Evolutionary conservation across 2,329 filamentous ascomycete genomes (phyloP).

Genomic region (Pezicula radicicola): DNA sequence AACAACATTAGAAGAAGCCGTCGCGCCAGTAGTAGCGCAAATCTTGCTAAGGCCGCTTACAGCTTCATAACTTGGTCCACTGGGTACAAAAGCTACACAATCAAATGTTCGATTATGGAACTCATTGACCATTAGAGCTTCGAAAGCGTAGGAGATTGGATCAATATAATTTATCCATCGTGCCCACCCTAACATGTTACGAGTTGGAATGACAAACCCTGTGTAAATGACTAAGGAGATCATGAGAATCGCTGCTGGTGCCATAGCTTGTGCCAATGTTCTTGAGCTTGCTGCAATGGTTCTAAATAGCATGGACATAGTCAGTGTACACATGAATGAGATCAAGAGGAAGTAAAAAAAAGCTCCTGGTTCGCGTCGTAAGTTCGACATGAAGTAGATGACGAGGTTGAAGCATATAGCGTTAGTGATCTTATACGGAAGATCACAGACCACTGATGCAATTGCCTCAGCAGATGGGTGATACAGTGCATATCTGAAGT

Average conservation of each 20-base stretch:
- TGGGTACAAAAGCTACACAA: not conserved
- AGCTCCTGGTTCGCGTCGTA: slow-evolving; percentile 67
- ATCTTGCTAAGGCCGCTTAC: not conserved
- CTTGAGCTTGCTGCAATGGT: slow-evolving; percentile 67
- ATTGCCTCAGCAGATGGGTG: slow-evolving; percentile 81
- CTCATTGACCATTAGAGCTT: slow-evolving; percentile 79
- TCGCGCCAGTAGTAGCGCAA: slow-evolving; percentile 59
- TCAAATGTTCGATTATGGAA: slow-evolving; percentile 31
- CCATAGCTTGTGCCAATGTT: slow-evolving; percentile 62
- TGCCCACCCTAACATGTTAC: slow-evolving; percentile 73
- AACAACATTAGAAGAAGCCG: slow-evolving; percentile 47
- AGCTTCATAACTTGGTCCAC: not conserved
- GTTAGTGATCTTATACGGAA: slow-evolving; percentile 80
- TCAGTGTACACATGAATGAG: slow-evolving; percentile 68
- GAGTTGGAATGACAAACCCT: slow-evolving; percentile 38
- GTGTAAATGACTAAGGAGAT: slow-evolving; percentile 20
- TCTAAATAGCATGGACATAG: slow-evolving; percentile 86
- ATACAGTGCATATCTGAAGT: slow-evolving; percentile 81
- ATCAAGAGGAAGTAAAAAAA: slow-evolving; percentile 88
- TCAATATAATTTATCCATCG: slow-evolving; percentile 70
- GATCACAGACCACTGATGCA: slow-evolving; percentile 56
- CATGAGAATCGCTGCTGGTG: slow-evolving; percentile 51
- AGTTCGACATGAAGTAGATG: slow-evolving; percentile 84
- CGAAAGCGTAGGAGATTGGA: slow-evolving; percentile 71
- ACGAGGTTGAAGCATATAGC: slow-evolving; percentile 73